Evolutionary conservation across 192 early-diverging fungal species (phyloP), one percentile per base, ranked within the genome.

Genomic region (Backusella westeae): DNA sequence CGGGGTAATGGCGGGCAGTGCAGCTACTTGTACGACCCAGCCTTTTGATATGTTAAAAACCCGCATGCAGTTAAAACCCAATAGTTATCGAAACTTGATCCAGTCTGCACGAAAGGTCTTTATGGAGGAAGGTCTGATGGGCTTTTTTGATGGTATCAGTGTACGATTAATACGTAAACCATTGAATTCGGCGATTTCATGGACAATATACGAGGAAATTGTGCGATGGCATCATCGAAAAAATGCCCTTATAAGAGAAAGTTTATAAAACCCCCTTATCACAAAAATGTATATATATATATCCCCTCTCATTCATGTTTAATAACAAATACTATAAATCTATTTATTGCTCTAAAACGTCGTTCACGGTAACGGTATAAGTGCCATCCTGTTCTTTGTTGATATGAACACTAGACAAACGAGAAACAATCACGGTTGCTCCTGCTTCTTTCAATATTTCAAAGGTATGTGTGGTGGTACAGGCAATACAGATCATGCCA

Each of bases 21-120:
- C 87, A 6, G 92, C 95, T 1, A 95, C 95, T 41, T 84, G 88
- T 8, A 56, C 94, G 39, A 98, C 96, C 0, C 94, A 98, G 71
- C 96, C 96, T 8, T 98, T 98, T 78, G 96, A 98, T 73, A 88
- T 97, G 87, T 81, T 96, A 49, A 96, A 96, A 75, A 98, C 96
- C 19, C 87, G 96, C 26, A 94, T 98, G 88, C 96, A 98, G 72
- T 83, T 98, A 49, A 91, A 92, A 36, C 95, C 95, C 38, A 71
- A 72, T 6, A 87, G 89, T 46, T 96, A 97, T 80, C 73, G 49
- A 59, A 89, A 88, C 39, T 74, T 84, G 5, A 77, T 81, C n/a
- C 83, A 84, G 41, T 80, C 82, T 0, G 86, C 86, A 4, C 75
- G 72, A 21, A 86, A 87, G 74, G 83, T 91, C 0, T 71, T 88